Evolutionary conservation across 2,329 filamentous ascomycete genomes (phyloP).

Genomic region (Botrytis porri): DNA sequence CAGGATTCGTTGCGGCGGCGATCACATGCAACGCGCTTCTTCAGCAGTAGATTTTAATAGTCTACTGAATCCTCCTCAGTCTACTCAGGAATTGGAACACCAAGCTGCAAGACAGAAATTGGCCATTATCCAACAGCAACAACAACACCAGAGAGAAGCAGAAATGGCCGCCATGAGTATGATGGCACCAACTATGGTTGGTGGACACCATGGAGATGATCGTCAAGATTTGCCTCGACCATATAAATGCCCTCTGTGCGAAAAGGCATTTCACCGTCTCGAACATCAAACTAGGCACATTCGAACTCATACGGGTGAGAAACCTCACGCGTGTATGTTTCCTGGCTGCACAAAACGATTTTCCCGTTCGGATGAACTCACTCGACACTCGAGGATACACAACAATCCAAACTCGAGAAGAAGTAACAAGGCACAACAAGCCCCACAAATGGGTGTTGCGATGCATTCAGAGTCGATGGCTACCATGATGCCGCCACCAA

Average conservation of each 20-base stretch:
- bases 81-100: constrained; percentile 38
- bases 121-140: constrained; percentile 37
- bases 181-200: constrained; percentile 37
- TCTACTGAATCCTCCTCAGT: constrained; percentile 68
- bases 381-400: constrained; percentile 95
- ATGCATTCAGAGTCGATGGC: constrained; percentile 50
- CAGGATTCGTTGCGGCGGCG: constrained; percentile 40
- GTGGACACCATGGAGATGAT: constrained; percentile 40
- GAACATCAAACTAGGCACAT: constrained; percentile 93
- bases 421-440: constrained; percentile 73
- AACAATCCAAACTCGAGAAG: constrained; percentile 96
- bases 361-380: constrained; percentile 93
- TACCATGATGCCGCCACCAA: constrained; percentile 77
- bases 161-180: constrained; percentile 52
- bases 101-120: constrained; percentile 35
- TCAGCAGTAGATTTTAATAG: constrained; percentile 73
- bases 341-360: constrained; percentile 97
- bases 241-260: constrained; percentile 98
- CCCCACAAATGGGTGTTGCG: constrained; percentile 47
- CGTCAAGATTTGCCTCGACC: constrained; percentile 77
- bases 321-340: constrained; percentile 94
- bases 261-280: constrained; percentile 96
- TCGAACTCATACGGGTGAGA: constrained; percentile 95
- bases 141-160: constrained; percentile 36
- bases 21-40: constrained; percentile 73